A percentile compares a stretch with the other conserved stretches of the same genome.
Conservation (phyloP, 768 basidiomycete species). For the Russula sp. region DNA sequence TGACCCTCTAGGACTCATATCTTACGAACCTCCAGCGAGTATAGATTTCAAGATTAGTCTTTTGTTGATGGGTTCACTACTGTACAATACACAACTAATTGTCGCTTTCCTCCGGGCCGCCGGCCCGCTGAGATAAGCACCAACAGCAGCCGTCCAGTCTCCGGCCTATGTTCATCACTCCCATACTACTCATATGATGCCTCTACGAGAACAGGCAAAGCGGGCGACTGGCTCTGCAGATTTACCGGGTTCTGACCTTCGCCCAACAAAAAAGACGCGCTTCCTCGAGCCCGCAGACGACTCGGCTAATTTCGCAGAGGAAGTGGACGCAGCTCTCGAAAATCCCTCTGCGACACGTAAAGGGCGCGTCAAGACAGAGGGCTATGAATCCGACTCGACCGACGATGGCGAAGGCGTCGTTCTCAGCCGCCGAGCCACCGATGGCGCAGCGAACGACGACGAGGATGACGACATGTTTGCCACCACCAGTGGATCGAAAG, state of each 20-base stretch:
- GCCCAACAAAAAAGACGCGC: slow-evolving; percentile 61
- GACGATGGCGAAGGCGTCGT: slow-evolving; percentile 96
- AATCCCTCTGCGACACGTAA: slow-evolving; percentile 54
- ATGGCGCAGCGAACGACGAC: slow-evolving; percentile 45
- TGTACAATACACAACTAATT: too few species aligned
- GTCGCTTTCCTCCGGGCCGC: background rate
- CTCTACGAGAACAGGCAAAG: slow-evolving; percentile 25
- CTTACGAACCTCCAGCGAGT: background rate
- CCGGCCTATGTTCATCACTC: background rate
- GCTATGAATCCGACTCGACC: slow-evolving; percentile 92
- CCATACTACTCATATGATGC: slow-evolving; percentile 14
- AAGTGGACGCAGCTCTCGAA: slow-evolving; percentile 73
- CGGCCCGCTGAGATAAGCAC: background rate
- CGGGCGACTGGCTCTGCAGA: slow-evolving; percentile 13
- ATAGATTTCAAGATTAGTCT: background rate
- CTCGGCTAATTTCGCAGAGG: slow-evolving; percentile 66
- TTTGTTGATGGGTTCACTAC: too few species aligned
- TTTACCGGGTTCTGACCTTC: slow-evolving; percentile 23
- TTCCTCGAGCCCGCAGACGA: slow-evolving; percentile 74
- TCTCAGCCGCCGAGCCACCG: slow-evolving; percentile 54
- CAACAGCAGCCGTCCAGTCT: background rate
- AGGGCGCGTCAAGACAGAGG: slow-evolving; percentile 74
- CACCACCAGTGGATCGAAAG: slow-evolving; percentile 56
- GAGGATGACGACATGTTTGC: slow-evolving; percentile 82
- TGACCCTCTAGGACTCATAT: background rate